Conservation (phyloP, 495 filamentous ascomycete genomes). For the Penicillium paxilli region DNA sequence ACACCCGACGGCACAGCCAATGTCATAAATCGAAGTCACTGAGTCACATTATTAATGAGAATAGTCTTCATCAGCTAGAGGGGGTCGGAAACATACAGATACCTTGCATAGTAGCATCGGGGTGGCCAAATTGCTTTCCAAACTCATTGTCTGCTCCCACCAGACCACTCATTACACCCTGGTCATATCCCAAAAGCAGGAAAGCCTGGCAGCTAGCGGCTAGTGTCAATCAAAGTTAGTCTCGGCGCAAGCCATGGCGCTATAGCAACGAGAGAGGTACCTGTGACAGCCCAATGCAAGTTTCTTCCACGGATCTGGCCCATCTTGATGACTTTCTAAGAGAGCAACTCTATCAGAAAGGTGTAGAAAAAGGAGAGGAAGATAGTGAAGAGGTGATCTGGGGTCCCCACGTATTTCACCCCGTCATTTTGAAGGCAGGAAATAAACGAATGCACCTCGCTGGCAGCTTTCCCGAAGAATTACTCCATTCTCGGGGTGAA, state of each 20-base stretch:
- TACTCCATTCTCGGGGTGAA: neutral
- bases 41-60: neutral
- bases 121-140: constrained; percentile 38
- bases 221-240: neutral
- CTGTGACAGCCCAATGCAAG: neutral
- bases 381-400: neutral
- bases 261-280: neutral
- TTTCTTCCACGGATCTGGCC: neutral
- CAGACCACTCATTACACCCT: constrained; percentile 40
- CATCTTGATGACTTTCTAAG: neutral
- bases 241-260: neutral
- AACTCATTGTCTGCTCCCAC: constrained; percentile 41
- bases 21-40: constrained; percentile 47
- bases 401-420: neutral
- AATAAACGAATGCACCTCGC: neutral
- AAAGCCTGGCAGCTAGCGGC: constrained; percentile 36
- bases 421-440: neutral
- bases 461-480: neutral
- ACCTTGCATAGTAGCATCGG: constrained; percentile 39
- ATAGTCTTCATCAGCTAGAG: neutral
- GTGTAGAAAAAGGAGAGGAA: neutral
- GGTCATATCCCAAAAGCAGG: constrained; percentile 38
- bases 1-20: constrained; percentile 47
- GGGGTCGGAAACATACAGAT: constrained; percentile 16
- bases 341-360: neutral